Base-by-base conservation (phyloP, 257 asterid species). In the Parsonsia alboflavescens region DNA sequence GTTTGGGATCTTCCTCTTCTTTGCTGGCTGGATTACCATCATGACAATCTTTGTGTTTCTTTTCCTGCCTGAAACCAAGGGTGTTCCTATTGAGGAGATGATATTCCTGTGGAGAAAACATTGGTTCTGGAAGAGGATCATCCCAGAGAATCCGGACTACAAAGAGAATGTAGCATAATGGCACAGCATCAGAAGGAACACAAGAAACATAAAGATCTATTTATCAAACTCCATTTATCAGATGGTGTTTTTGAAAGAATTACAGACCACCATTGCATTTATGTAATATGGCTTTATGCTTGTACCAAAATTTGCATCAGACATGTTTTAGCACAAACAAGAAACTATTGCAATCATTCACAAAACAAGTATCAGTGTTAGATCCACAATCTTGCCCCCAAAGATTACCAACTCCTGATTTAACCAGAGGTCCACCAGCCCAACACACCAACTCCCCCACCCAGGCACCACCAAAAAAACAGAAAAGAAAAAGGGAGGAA, bases 21-120 rank as follows among this genome's bases (percentile, higher is more conserved):
- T 93, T 65, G 88, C 97, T 0, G 90, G 87, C n/a, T 93, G 96
- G 93, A 83, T 90, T 36, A 77, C 85, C n/a, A 24, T 93, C 59
- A 93, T 93, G 98, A 93, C 96, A 2, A 36, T 85, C 17, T 86
- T 89, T 22, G 93, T 93, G 48, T 90, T 71, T 74, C 52, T 93
- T 4, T 87, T 93, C 84, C 83, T 93, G 79, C 98, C 98, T 0
- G 98, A 93, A 80, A 93, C 98, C 0, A 93, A 93, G 62, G 93
- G 91, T 0, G 92, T 93, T 36, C 98, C 98, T 6, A 89, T 93
- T 41, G 98, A 93, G 68, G 98, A 93, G 68, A 88, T 89, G 89
- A 72, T 83, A 65, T 81, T 85, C 82, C 49, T 90, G 72, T 92
- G 97, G 97, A 78, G 72, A 77, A 92, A 85, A 44, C 97, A 92